A percentile compares a stretch with the other conserved stretches of the same genome.
These are phyloP conservation scores for Holtermanniella nyarrowii DNA, from an alignment of 768 basidiomycete genomes.

Conservation along the genomic window DNA sequence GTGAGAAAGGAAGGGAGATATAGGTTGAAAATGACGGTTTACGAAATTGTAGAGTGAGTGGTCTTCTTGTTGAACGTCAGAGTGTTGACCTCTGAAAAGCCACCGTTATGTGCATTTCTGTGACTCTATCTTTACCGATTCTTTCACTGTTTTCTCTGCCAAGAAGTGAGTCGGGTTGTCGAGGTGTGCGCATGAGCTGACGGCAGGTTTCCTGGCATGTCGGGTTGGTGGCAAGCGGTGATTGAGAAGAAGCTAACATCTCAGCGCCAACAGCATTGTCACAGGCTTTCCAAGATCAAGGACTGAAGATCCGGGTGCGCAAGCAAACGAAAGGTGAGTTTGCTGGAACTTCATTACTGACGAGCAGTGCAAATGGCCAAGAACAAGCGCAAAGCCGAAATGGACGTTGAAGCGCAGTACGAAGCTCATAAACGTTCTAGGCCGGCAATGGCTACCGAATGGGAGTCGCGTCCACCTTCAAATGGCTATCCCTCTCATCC, in stretches of 20 bases:
- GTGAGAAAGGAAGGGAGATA: slow-evolving; percentile 89
- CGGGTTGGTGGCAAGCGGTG: slow-evolving; percentile 53
- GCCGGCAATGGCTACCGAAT: not conserved
- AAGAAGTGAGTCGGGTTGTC: slow-evolving; percentile 51
- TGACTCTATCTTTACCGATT: slow-evolving; percentile 74
- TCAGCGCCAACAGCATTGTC: slow-evolving; percentile 81
- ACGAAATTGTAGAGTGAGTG: slow-evolving; percentile 82
- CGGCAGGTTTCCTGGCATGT: slow-evolving; percentile 78
- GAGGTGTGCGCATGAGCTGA: not conserved
- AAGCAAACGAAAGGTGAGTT: slow-evolving; percentile 50
- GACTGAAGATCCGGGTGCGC: slow-evolving; percentile 86
- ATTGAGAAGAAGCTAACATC: slow-evolving; percentile 3
- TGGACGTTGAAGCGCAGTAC: not conserved
- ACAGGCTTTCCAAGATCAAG: slow-evolving; percentile 84
- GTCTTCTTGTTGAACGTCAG: not conserved
- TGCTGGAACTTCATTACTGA: not conserved
- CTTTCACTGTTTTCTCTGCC: slow-evolving; percentile 89
- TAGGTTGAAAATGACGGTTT: slow-evolving; percentile 63
- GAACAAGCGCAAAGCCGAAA: not conserved
- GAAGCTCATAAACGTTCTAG: not conserved
- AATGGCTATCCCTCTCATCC: not conserved
- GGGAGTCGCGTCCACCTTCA: not conserved
- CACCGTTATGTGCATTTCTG: slow-evolving; percentile 81
- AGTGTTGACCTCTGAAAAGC: slow-evolving; percentile 1
- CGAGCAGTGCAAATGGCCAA: not conserved